Base-by-base conservation (phyloP, 2,329 filamentous ascomycete genomes). In the Diaporthe ilicicola region DNA sequence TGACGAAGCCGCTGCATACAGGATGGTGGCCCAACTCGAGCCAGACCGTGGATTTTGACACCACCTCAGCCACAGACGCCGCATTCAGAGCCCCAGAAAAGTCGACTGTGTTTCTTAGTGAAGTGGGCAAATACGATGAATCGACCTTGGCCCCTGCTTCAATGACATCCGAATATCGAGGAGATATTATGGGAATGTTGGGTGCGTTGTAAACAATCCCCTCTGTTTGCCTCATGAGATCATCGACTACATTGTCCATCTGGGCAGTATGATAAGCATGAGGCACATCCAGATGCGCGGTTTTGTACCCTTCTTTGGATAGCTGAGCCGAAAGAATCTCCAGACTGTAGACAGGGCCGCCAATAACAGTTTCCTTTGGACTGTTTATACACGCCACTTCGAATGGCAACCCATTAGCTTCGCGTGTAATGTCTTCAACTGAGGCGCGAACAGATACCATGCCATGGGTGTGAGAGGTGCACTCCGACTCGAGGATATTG, bases 21-120 rank as follows among this genome's bases (percentile, higher is more conserved):
- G 90, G 90, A 73, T 93, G 89, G 4, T 91, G 90, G 0, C 92
- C 92, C 70, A 93, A 83, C 75, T 94, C 92, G 56, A 94, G 78
- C 86, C 89, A 93, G 8, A 13, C 61, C 51, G 42, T 70, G 13
- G 48, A 56, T 7, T 67, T 50, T 12, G 66, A 59, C 1, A 70
- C 42, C n/a, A 32, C 17, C 1, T 34, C 64, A n/a, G 56, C 44
- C 9, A 39, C 24, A 15, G 39, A 50, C 5, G 68, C 68, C 17
- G 51, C 37, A 13, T 64, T 19, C 2, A 70, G 5, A 76, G 87
- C 90, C 15, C 82, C 85, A 68, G 85, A 81, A 78, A 94, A 93
- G 78, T 93, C 86, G 72, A 94, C 92, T 0, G 90, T 82, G 76
- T 93, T 87, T 1, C 92, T 86, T 4, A 61, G 66, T 7, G 37